phyloP scores from a whole-genome alignment of 208 protist species.

The Leishmania mexicana region DNA sequence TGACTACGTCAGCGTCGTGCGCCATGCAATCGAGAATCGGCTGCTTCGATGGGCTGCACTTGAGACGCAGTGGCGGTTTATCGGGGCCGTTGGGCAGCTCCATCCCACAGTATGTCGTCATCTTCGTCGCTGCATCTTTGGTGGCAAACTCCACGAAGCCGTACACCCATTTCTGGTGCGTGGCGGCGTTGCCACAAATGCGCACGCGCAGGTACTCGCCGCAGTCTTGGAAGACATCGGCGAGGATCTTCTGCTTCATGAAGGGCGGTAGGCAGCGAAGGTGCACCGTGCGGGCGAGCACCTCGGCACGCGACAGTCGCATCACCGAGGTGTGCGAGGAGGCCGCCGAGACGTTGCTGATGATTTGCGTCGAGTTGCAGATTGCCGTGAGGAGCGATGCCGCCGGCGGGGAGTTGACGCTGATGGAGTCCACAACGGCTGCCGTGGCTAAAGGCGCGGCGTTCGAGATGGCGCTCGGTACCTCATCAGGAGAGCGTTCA shows the following conservation, averaged over 20 bases:
- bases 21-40: slow-evolving; percentile 62
- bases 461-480: not conserved
- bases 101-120: slow-evolving; percentile 46
- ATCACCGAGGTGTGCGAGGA: slow-evolving; percentile 15
- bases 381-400: slow-evolving; percentile 3
- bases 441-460: not conserved
- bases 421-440: not conserved
- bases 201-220: slow-evolving; percentile 48
- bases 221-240: slow-evolving; percentile 44
- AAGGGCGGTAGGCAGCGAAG: slow-evolving; percentile 52
- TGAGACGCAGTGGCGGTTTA: slow-evolving; percentile 56
- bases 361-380: not conserved
- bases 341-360: slow-evolving; percentile 4
- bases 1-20: slow-evolving; percentile 51
- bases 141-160: slow-evolving; percentile 67
- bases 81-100: slow-evolving; percentile 48
- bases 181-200: slow-evolving; percentile 48
- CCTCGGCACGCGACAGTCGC: slow-evolving; percentile 19
- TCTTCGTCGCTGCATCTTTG: slow-evolving; percentile 26
- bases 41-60: slow-evolving; percentile 58
- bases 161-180: slow-evolving; percentile 64
- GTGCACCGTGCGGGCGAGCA: slow-evolving; percentile 59
- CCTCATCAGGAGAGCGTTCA: not conserved
- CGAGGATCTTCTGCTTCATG: slow-evolving; percentile 54
- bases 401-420: not conserved